Evolutionary conservation across 140 eudicot species (phyloP).

Genomic region (Oenanthe javanica): DNA sequence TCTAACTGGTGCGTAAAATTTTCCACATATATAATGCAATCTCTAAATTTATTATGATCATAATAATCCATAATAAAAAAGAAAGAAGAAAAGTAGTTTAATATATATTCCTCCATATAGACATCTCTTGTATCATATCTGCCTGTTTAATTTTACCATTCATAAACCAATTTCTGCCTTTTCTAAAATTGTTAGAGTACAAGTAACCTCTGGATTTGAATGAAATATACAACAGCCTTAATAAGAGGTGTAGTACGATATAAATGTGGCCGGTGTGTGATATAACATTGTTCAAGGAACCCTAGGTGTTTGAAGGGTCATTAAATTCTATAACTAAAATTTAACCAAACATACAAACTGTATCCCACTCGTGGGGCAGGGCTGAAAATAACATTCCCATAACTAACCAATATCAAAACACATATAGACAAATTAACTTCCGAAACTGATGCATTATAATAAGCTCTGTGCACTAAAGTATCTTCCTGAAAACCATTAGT

Average conservation of each 20-base stretch:
- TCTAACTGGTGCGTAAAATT: conserved; percentile 16
- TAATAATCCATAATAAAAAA: neutral
- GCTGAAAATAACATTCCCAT: too few relatives aligned
- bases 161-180: neutral
- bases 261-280: neutral
- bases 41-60: neutral
- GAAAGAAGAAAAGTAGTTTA: neutral
- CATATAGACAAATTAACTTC: neutral
- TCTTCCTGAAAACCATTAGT: neutral
- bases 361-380: too few relatives aligned
- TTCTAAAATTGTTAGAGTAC: neutral
- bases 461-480: neutral
- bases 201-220: neutral
- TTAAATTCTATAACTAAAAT: too few relatives aligned
- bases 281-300: neutral
- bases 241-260: neutral
- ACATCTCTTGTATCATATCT: neutral
- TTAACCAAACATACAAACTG: too few relatives aligned
- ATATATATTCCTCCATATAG: neutral
- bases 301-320: neutral
- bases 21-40: neutral
- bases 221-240: neutral
- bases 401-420: too few relatives aligned
- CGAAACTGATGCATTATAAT: neutral
- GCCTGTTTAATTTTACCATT: neutral